phyloP scores from a whole-genome alignment of 2,329 filamentous ascomycete genomes.

The Hymenoscyphus repandus region DNA sequence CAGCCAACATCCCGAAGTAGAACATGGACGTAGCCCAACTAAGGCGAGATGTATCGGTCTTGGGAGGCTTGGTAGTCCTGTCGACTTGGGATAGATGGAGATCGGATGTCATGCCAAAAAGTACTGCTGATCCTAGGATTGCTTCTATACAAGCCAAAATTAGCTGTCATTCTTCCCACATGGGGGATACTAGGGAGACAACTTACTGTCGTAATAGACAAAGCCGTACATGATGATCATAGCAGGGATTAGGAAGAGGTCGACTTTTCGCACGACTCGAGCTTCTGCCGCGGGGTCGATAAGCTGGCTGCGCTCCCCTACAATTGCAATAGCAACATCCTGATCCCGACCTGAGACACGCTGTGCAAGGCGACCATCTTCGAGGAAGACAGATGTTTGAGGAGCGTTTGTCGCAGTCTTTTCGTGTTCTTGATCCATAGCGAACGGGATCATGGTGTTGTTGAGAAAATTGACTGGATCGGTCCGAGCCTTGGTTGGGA shows the following conservation, averaged over 20 bases:
- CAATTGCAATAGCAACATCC: slow-evolving; percentile 27
- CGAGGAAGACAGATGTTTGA: too few species aligned
- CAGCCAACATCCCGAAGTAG: slow-evolving; percentile 74
- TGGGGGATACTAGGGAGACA: background rate
- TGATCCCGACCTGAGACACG: slow-evolving; percentile 1
- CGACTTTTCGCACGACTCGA: slow-evolving; percentile 60
- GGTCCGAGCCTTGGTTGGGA: too few species aligned
- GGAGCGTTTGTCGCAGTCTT: too few species aligned
- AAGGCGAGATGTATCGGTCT: slow-evolving; percentile 60
- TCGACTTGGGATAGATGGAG: slow-evolving; percentile 52
- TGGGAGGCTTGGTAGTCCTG: slow-evolving; percentile 44
- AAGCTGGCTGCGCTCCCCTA: slow-evolving; percentile 23
- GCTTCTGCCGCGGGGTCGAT: slow-evolving; percentile 48
- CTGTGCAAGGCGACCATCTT: too few species aligned
- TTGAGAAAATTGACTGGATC: too few species aligned
- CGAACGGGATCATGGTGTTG: too few species aligned
- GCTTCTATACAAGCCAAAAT: slow-evolving; percentile 39
- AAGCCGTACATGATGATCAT: slow-evolving; percentile 63
- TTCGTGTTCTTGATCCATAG: too few species aligned
- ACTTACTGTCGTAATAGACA: slow-evolving; percentile 62
- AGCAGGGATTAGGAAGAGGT: slow-evolving; percentile 60
- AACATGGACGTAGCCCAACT: slow-evolving; percentile 75
- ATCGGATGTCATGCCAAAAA: slow-evolving; percentile 73
- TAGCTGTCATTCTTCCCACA: background rate
- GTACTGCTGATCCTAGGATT: slow-evolving; percentile 65